Percentiles rank a stretch among this genome's conserved stretches.
phyloP scores from a whole-genome alignment of 768 basidiomycete genomes.

The Lactifluus rugatus region DNA sequence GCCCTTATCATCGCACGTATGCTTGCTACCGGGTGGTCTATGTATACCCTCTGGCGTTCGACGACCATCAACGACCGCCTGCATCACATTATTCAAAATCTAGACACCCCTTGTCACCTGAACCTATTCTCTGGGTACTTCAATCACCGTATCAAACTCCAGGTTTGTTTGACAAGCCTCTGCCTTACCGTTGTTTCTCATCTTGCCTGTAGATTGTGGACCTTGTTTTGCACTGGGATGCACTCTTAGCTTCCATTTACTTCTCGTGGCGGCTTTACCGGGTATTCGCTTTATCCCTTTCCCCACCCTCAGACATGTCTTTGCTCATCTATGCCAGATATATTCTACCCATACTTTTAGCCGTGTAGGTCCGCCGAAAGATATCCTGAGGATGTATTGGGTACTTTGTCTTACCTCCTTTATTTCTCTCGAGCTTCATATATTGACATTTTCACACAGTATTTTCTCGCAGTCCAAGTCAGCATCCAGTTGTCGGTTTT shows the following conservation, averaged over 20 bases:
- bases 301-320: background rate
- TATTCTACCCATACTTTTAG: slow-evolving; percentile 42
- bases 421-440: background rate
- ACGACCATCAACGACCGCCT: slow-evolving; percentile 28
- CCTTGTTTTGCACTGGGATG: slow-evolving; percentile 36
- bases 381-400: slow-evolving; percentile 42
- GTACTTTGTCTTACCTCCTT: slow-evolving; percentile 24
- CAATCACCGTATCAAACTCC: slow-evolving; percentile 30
- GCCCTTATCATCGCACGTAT: slow-evolving; percentile 40
- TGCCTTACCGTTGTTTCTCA: background rate
- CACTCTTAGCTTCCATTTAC: slow-evolving; percentile 32
- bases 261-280: slow-evolving; percentile 40
- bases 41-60: slow-evolving; percentile 42
- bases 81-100: slow-evolving; percentile 29
- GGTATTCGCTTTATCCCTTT: slow-evolving; percentile 21
- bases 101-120: slow-evolving; percentile 39
- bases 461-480: slow-evolving; percentile 45
- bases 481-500: slow-evolving; percentile 47
- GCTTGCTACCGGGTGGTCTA: slow-evolving; percentile 41
- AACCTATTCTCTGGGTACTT: slow-evolving; percentile 41
- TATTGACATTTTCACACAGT: slow-evolving; percentile 26
- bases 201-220: slow-evolving; percentile 35
- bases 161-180: slow-evolving; percentile 27
- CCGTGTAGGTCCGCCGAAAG: slow-evolving; percentile 42
- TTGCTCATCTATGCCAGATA: slow-evolving; percentile 24